A percentile compares a stretch with the other conserved stretches of the same genome.
Conservation (phyloP, 108 stramenopile genomes). For the Seminavis robusta region DNA sequence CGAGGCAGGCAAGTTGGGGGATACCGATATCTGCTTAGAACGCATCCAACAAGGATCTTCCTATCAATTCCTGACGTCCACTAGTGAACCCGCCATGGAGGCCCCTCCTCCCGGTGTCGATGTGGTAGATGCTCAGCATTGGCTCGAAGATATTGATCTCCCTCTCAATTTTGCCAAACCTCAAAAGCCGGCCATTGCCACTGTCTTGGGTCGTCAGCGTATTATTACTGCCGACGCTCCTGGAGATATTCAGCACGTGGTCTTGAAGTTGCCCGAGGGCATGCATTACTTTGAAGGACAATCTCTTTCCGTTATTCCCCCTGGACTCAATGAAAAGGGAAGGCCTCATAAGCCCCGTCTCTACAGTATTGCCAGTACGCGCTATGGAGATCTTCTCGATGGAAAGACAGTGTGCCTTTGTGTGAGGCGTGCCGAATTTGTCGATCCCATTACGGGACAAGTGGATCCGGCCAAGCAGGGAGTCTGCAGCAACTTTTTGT, state of each 20-base stretch:
- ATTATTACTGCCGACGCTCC: constrained; percentile 74
- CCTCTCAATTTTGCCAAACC: constrained; percentile 74
- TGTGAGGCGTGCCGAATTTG: constrained; percentile 82
- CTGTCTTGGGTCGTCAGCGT: constrained; percentile 59
- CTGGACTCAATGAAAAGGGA: constrained; percentile 49
- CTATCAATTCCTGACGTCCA: constrained; percentile 1
- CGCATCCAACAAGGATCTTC: constrained; percentile 28
- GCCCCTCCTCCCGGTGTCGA: constrained; percentile 17
- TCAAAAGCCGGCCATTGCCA: constrained; percentile 59
- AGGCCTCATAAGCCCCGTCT: constrained; percentile 73
- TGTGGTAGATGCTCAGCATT: constrained; percentile 63
- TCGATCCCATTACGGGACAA: constrained; percentile 58
- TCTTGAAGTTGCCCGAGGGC: constrained; percentile 62
- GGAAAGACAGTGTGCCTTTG: constrained; percentile 79
- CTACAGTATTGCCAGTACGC: constrained; percentile 83
- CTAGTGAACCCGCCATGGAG: constrained; percentile 1
- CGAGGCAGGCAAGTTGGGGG: constrained; percentile 51
- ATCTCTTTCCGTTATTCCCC: constrained; percentile 77
- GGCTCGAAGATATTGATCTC: constrained; percentile 76
- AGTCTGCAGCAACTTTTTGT: constrained; percentile 78
- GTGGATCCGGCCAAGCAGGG: constrained; percentile 68
- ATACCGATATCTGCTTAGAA: constrained; percentile 26
- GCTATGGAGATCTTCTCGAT: constrained; percentile 81
- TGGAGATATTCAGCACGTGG: constrained; percentile 83
- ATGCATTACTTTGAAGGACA: constrained; percentile 90